Conservation (phyloP, 1,139 yeast species). For the Blastobotrys aristatus region DNA sequence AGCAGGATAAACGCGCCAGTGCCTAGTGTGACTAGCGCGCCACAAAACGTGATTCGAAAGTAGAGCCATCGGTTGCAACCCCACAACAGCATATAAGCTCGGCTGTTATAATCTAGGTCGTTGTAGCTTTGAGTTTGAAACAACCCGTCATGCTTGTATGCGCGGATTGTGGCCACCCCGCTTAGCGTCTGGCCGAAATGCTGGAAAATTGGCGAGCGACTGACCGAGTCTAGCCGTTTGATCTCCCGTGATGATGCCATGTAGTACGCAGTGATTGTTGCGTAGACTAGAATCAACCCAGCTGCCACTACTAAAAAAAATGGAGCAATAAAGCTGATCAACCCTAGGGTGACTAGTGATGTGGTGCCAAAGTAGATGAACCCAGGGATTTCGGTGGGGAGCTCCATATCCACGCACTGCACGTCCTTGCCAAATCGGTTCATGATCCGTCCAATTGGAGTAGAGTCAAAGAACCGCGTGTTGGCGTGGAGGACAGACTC, state of each 20-base stretch:
- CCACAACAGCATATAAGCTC: conserved; percentile 91
- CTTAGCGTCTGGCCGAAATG: conserved; percentile 71
- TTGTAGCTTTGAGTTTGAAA: conserved; percentile 72
- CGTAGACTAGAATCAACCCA: conserved; percentile 56
- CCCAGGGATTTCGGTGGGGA: conserved; percentile 76
- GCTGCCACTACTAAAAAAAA: conserved; percentile 73
- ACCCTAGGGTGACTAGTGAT: conserved; percentile 52
- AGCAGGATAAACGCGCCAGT: conserved; percentile 78
- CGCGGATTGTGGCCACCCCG: conserved; percentile 75
- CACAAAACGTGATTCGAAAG: conserved; percentile 85
- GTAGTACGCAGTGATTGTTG: conserved; percentile 72
- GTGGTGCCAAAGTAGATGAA: conserved; percentile 42
- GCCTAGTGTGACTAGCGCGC: conserved; percentile 77
- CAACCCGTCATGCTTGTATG: conserved; percentile 70
- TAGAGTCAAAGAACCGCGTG: conserved; percentile 85
- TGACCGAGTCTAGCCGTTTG: conserved; percentile 67
- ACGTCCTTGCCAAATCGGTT: conserved; percentile 94
- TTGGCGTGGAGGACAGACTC: conserved; percentile 62
- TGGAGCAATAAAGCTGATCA: conserved; percentile 82
- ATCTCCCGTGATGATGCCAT: conserved; percentile 74
- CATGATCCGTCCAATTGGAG: conserved; percentile 95
- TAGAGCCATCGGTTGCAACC: conserved; percentile 94
- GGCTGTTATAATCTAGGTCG: conserved; percentile 70
- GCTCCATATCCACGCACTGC: conserved; percentile 88
- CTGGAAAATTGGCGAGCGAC: conserved; percentile 72